Evolutionary conservation across 257 asterid genomes (phyloP).

Genomic region (Nicotiana noctiflora): DNA sequence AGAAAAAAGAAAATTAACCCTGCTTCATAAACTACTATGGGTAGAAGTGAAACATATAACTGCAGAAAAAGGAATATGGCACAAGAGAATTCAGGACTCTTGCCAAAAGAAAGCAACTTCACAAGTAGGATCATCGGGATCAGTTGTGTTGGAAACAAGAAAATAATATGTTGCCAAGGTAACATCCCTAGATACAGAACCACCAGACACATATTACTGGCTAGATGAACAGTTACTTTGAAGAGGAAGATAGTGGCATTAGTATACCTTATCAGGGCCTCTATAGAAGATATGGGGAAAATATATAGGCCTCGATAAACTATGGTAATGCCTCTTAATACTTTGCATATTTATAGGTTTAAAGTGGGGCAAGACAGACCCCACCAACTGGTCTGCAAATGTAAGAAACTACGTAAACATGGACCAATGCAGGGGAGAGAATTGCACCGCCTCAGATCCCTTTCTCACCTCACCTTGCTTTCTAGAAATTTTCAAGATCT

Average conservation of each 20-base stretch:
- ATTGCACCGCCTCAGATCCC: neutral
- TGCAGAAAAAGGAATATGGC: neutral
- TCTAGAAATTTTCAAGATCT: neutral
- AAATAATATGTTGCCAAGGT: neutral
- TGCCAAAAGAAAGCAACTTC: slow-evolving; percentile 1
- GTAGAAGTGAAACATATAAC: neutral
- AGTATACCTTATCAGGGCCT: neutral
- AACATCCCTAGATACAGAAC: neutral
- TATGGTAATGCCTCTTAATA: neutral
- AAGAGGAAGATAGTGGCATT: neutral
- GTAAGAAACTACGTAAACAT: neutral
- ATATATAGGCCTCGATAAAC: neutral
- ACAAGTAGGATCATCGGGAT: neutral
- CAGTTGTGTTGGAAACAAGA: slow-evolving; percentile 6
- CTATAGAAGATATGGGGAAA: neutral
- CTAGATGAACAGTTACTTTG: neutral
- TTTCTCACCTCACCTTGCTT: neutral
- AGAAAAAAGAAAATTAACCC: neutral
- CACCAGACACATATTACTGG: neutral
- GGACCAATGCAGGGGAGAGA: neutral
- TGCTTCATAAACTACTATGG: neutral
- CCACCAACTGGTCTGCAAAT: neutral
- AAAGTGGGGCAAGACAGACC: slow-evolving; percentile 1
- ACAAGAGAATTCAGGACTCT: neutral
- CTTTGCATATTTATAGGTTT: neutral